These are phyloP conservation scores for Apiospora marii DNA, from an alignment of 2,329 filamentous ascomycete genomes.

Conservation along the genomic window DNA sequence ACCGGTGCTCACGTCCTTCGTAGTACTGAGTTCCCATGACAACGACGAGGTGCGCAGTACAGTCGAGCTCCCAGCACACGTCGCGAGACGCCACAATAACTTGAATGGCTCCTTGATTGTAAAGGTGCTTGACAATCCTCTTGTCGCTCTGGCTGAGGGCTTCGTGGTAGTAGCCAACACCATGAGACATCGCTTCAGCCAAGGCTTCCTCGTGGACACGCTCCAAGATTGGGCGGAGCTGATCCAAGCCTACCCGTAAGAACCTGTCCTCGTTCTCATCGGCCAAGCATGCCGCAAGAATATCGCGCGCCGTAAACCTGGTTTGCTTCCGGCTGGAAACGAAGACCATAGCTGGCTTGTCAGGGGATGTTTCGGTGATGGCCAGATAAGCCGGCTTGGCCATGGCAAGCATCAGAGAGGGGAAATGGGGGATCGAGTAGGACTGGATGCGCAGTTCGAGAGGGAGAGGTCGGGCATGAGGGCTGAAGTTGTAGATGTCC, in stretches of 20 bases:
- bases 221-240: slow-evolving; percentile 82
- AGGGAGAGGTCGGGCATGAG: slow-evolving; percentile 86
- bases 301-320: slow-evolving; percentile 83
- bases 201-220: slow-evolving; percentile 87
- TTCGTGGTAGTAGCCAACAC: slow-evolving; percentile 97
- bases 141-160: slow-evolving; percentile 89
- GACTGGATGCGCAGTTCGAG: slow-evolving; percentile 95
- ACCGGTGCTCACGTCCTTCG: slow-evolving; percentile 94
- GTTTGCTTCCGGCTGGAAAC: slow-evolving; percentile 95
- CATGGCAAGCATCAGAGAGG: slow-evolving; percentile 98
- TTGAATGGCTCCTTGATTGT: slow-evolving; percentile 87
- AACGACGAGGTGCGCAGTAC: slow-evolving; percentile 87
- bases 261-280: slow-evolving; percentile 95
- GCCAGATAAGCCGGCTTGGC: slow-evolving; percentile 91
- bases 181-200: slow-evolving; percentile 88
- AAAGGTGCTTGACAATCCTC: slow-evolving; percentile 92
- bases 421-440: slow-evolving; percentile 95
- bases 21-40: slow-evolving; percentile 99
- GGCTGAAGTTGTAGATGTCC: slow-evolving; percentile 98
- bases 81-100: slow-evolving; percentile 80
- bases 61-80: slow-evolving; percentile 94
- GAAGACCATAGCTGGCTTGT: slow-evolving; percentile 91
- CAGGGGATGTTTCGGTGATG: slow-evolving; percentile 84
- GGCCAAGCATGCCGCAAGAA: slow-evolving; percentile 85
- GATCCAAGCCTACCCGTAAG: slow-evolving; percentile 82